Percentiles rank a stretch among this genome's conserved stretches.
Evolutionary conservation across 306 rosid species (phyloP).

Genomic region (Vicia faba): DNA sequence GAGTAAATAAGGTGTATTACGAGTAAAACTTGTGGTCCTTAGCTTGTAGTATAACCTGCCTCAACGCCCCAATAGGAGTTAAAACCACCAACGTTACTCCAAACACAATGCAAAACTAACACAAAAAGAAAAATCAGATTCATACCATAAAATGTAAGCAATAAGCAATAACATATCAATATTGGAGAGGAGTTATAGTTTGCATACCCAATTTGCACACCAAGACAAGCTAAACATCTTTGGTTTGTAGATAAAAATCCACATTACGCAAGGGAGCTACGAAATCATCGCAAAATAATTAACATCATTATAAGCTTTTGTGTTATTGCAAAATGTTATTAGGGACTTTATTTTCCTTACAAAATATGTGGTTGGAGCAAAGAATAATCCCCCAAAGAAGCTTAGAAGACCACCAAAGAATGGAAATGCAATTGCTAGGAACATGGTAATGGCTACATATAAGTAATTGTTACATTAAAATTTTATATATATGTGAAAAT

Average conservation of each 20-base stretch:
- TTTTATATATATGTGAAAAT: not conserved
- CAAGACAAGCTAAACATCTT: constrained; percentile 66
- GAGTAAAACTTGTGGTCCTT: constrained; percentile 55
- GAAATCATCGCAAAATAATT: constrained; percentile 10
- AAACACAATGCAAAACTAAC: constrained; percentile 60
- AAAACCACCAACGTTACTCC: constrained; percentile 57
- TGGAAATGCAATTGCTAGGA: constrained; percentile 70
- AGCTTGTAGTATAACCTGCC: constrained; percentile 55
- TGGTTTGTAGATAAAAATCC: constrained; percentile 77
- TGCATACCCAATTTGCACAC: constrained; percentile 74
- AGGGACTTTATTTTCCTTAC: constrained; percentile 51
- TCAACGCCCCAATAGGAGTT: constrained; percentile 66
- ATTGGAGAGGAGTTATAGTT: not conserved
- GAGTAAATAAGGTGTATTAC: constrained; percentile 13
- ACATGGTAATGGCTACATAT: constrained; percentile 67
- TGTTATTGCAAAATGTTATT: not conserved
- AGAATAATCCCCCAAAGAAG: constrained; percentile 85
- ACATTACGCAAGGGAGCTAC: constrained; percentile 86
- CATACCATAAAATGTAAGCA: too few species aligned
- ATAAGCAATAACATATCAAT: not conserved
- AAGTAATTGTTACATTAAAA: not conserved
- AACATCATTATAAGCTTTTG: not conserved
- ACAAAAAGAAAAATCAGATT: not conserved
- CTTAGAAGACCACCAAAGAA: constrained; percentile 74
- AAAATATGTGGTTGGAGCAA: constrained; percentile 84